Evolutionary conservation across 768 basidiomycete species (phyloP), one percentile per base, ranked within the genome.

Genomic region (Kwoniella bestiolae): DNA sequence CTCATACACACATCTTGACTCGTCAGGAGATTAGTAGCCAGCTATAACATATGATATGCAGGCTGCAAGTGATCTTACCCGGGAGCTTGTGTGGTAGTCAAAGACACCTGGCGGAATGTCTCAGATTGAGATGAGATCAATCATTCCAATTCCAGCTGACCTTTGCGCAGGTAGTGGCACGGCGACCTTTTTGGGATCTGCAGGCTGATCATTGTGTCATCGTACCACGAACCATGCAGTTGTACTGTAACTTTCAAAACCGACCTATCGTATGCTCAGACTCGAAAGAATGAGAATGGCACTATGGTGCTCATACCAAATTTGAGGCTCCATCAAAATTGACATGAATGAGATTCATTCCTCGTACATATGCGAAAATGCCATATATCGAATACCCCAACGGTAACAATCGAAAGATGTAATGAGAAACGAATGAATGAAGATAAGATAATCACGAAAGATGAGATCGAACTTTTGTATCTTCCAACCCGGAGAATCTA

Each of bases 31-130:
- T n/a, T n/a, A n/a, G n/a, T n/a, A n/a, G n/a, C n/a, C n/a, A n/a
- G n/a, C n/a, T n/a, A n/a, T n/a, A n/a, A n/a, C n/a, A n/a, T 56
- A 32, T 21, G 18, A 14, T 35, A 34, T 32, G 34, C 12, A n/a
- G 31, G n/a, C n/a, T n/a, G n/a, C n/a, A n/a, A n/a, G n/a, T n/a
- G n/a, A n/a, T n/a, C n/a, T n/a, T n/a, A n/a, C n/a, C n/a, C n/a
- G n/a, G 18, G 6, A 53, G 52, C 38, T 25, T 21, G 29, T 26
- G 26, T 32, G 56, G 35, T 28, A 47, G 31, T 28, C 45, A 32
- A 29, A 41, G 58, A 25, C 29, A 50, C 16, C 49, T 28, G 26
- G 23, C 31, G 60, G 60, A 52, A 52, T 61, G 60, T 61, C 31
- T 49, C 60, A 53, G 60, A n/a, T 52, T 5, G 38, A 16, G 23